A percentile compares a stretch with the other conserved stretches of the same genome.
These are phyloP conservation scores for Ustilago tritici DNA, from an alignment of 1,284 basidiomycete species.

Conservation along the genomic window DNA sequence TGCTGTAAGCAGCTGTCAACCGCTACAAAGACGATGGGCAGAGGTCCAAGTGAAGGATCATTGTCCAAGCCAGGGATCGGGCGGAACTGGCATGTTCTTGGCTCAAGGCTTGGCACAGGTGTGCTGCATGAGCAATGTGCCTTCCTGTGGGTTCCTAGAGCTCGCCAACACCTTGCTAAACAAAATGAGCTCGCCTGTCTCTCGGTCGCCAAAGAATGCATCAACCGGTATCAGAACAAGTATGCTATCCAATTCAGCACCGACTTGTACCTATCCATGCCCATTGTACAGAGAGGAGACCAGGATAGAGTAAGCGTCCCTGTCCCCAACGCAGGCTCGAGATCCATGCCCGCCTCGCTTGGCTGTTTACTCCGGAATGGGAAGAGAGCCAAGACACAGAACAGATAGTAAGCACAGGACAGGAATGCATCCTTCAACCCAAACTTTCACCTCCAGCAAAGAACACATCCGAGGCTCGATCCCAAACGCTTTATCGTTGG, in stretches of 20 bases:
- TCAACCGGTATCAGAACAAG: not conserved
- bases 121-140: not conserved
- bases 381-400: constrained; percentile 3
- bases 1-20: not conserved
- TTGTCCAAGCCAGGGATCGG: not conserved
- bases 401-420: constrained; percentile 11
- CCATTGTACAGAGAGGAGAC: too few species aligned
- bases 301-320: too few species aligned
- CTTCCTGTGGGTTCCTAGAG: constrained; percentile 5
- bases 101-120: constrained; percentile 1
- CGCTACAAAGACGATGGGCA: not conserved
- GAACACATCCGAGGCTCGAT: not conserved
- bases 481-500: not conserved
- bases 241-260: too few species aligned
- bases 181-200: constrained; percentile 2
- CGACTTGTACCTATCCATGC: too few species aligned
- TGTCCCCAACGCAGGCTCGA: not conserved
- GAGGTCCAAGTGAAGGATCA: not conserved
- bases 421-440: constrained; percentile 5
- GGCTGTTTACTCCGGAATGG: constrained; percentile 16
- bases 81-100: not conserved
- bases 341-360: not conserved
- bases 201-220: constrained; percentile 8
- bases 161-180: not conserved
- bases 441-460: not conserved